A percentile compares a stretch with the other conserved stretches of the same genome.
These are phyloP conservation scores for Hygrophila difformis DNA, from an alignment of 257 asterid genomes.

Conservation along the genomic window DNA sequence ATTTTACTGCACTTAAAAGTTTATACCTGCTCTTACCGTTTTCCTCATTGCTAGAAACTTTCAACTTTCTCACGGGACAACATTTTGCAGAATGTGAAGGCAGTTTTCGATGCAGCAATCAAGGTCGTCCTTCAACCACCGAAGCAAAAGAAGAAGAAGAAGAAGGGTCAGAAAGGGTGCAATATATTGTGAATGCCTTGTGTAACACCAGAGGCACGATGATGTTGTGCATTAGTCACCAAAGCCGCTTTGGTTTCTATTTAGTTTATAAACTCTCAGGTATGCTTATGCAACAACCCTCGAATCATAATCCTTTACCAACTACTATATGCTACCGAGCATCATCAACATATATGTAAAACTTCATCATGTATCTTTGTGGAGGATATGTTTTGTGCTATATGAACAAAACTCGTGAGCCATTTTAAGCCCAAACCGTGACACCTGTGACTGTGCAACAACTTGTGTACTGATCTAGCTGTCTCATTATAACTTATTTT, in stretches of 20 bases:
- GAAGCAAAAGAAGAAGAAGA: slow-evolving; percentile 39
- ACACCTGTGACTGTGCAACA: too few relatives aligned
- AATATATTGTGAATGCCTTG: slow-evolving; percentile 42
- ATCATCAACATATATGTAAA: too few relatives aligned
- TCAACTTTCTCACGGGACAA: background rate
- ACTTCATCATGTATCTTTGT: too few relatives aligned
- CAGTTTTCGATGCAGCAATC: slow-evolving; percentile 46
- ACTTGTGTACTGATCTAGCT: too few relatives aligned
- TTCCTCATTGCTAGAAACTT: background rate
- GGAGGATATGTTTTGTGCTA: too few relatives aligned
- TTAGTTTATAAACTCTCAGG: too few relatives aligned
- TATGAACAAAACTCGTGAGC: too few relatives aligned
- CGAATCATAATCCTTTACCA: too few relatives aligned
- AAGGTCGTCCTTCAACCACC: slow-evolving; percentile 56
- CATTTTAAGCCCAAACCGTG: too few relatives aligned
- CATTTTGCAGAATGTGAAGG: slow-evolving; percentile 47
- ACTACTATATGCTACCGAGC: too few relatives aligned
- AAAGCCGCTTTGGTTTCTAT: slow-evolving; percentile 11
- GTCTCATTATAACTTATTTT: too few relatives aligned
- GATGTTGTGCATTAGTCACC: background rate
- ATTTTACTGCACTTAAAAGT: background rate
- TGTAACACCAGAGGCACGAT: slow-evolving; percentile 6
- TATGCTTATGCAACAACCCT: too few relatives aligned
- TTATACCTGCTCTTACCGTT: background rate
- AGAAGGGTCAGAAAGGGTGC: slow-evolving; percentile 55